Evolutionary conservation across 2,329 filamentous ascomycete species (phyloP).

Genomic region (Zarea fungicola): DNA sequence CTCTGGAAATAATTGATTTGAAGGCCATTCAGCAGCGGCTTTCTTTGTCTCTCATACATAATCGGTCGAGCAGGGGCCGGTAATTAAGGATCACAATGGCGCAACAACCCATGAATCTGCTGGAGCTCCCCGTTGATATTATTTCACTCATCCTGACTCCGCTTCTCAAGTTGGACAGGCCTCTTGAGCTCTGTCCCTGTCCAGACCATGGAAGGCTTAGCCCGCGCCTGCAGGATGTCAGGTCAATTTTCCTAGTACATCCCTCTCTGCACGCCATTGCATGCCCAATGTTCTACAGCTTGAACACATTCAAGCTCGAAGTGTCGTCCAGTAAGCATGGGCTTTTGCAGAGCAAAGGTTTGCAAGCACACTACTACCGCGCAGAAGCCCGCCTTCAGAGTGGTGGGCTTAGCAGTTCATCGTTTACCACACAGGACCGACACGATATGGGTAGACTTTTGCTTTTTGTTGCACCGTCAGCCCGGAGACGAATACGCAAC

Average conservation of each 20-base stretch:
- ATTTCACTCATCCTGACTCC: constrained; percentile 26
- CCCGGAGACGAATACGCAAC: constrained; percentile 19
- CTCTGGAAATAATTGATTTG: not conserved
- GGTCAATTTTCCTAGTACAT: constrained; percentile 28
- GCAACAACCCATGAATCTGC: constrained; percentile 20
- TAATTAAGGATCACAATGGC: not conserved
- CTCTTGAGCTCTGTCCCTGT: constrained; percentile 27
- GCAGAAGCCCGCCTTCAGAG: not conserved
- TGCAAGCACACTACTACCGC: constrained; percentile 15
- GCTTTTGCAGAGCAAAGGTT: constrained; percentile 22
- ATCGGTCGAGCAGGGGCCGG: no score
- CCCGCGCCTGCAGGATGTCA: constrained; percentile 18
- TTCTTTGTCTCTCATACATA: no score
- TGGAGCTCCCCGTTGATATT: constrained; percentile 31
- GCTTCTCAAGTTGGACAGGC: constrained; percentile 22
- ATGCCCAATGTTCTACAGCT: constrained; percentile 27
- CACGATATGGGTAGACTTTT: constrained; percentile 10
- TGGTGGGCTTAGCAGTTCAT: no score
- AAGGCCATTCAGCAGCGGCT: not conserved
- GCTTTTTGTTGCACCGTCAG: constrained; percentile 8
- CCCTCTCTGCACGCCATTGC: constrained; percentile 28
- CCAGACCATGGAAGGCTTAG: constrained; percentile 7
- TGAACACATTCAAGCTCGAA: constrained; percentile 27
- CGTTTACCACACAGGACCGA: constrained; percentile 13
- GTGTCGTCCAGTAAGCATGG: constrained; percentile 22